phyloP scores from a whole-genome alignment of 1,284 basidiomycete genomes.

The Coniophora puteana region DNA sequence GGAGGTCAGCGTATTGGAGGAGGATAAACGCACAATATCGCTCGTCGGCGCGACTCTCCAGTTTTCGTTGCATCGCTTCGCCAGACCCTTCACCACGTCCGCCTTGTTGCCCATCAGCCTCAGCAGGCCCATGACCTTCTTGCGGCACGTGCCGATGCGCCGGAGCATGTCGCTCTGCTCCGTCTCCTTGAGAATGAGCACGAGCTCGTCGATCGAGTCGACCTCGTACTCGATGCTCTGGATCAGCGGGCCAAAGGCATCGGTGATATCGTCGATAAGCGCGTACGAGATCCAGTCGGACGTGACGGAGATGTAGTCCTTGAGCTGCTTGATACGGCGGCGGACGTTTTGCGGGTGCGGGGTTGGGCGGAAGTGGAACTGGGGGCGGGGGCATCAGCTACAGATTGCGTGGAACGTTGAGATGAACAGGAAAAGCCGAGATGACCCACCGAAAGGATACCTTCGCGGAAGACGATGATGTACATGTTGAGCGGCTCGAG shows the following conservation, averaged over 20 bases:
- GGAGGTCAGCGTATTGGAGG: neutral
- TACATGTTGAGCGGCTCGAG: constrained; percentile 99
- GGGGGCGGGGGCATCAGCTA: constrained; percentile 3
- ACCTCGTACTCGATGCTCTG: constrained; percentile 99
- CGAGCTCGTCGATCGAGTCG: constrained; percentile 97
- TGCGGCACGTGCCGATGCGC: constrained; percentile 96
- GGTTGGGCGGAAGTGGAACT: constrained; percentile 98
- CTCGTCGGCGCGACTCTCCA: constrained; percentile 98
- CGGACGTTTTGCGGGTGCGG: constrained; percentile 98
- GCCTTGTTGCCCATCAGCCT: constrained; percentile 99
- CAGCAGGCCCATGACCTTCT: constrained; percentile 99
- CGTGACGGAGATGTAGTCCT: constrained; percentile 98
- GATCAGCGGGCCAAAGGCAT: constrained; percentile 98
- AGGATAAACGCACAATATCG: constrained; percentile 73
- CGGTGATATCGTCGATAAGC: constrained; percentile 99
- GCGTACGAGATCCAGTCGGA: constrained; percentile 99
- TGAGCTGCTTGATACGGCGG: constrained; percentile 97
- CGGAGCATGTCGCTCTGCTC: constrained; percentile 62
- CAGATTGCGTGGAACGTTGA: neutral
- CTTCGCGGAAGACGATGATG: constrained; percentile 98
- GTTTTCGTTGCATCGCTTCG: constrained; percentile 98
- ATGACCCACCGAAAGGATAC: constrained; percentile 81
- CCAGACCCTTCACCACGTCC: constrained; percentile 97
- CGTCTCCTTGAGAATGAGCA: constrained; percentile 86
- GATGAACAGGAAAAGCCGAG: neutral